Conservation (phyloP, 2,329 filamentous ascomycete species). For the Corinectria fuckeliana region DNA sequence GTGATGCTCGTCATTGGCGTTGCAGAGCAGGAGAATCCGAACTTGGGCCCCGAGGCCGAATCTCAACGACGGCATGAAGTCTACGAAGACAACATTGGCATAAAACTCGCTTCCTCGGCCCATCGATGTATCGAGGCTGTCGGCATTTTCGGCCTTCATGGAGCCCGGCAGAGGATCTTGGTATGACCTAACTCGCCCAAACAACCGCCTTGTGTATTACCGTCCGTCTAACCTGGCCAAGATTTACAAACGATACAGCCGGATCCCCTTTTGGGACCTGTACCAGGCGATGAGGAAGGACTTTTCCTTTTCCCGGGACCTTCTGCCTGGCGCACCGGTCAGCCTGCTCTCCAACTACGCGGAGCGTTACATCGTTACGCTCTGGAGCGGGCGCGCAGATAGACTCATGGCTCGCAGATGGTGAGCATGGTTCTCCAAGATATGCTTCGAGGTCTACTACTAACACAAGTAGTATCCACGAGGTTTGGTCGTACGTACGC, state of each 20-base stretch:
- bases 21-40: slow-evolving; percentile 61
- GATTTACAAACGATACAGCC: slow-evolving; percentile 59
- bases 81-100: slow-evolving; percentile 57
- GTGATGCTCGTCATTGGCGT: slow-evolving; percentile 69
- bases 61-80: slow-evolving; percentile 51
- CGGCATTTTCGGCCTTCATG: slow-evolving; percentile 59
- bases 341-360: slow-evolving; percentile 39
- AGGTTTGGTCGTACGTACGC: slow-evolving; percentile 51
- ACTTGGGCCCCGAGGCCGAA: slow-evolving; percentile 48
- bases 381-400: slow-evolving; percentile 36
- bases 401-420: slow-evolving; percentile 33
- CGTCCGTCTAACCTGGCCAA: slow-evolving; percentile 36
- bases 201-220: background rate
- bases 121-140: slow-evolving; percentile 48
- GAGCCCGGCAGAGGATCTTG: slow-evolving; percentile 61
- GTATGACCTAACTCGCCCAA: slow-evolving; percentile 40
- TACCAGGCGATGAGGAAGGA: slow-evolving; percentile 37
- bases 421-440: slow-evolving; percentile 29
- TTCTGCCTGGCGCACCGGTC: slow-evolving; percentile 44
- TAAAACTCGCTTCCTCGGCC: slow-evolving; percentile 44
- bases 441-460: background rate
- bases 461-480: slow-evolving; percentile 37
- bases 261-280: slow-evolving; percentile 56
- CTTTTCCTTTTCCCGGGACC: slow-evolving; percentile 40
- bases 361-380: slow-evolving; percentile 34